Percentiles rank a stretch among this genome's conserved stretches.
Evolutionary conservation across 1,139 yeast species (phyloP).

Genomic region (Yamadazyma friedrichii): DNA sequence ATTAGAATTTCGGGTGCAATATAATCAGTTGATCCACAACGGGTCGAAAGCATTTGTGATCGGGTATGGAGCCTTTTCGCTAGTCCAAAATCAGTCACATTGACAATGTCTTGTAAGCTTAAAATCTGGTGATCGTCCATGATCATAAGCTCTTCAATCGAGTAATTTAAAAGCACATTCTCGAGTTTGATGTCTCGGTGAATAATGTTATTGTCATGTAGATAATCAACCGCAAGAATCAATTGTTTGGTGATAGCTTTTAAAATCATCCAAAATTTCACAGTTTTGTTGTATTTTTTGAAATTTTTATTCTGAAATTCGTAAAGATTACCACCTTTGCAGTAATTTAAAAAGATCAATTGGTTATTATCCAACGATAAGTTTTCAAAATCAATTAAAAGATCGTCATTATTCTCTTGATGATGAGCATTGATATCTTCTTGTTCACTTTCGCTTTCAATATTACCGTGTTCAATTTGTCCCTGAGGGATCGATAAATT

Average conservation of each 20-base stretch:
- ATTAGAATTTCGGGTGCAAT: slow-evolving; percentile 89
- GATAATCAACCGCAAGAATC: slow-evolving; percentile 64
- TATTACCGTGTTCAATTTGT: slow-evolving; percentile 20
- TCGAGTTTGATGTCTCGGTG: slow-evolving; percentile 91
- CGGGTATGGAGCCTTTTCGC: slow-evolving; percentile 63
- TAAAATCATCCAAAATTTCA: slow-evolving; percentile 46
- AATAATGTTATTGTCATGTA: slow-evolving; percentile 66
- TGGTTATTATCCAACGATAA: slow-evolving; percentile 25
- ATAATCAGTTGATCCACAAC: slow-evolving; percentile 96
- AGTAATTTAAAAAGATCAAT: slow-evolving; percentile 69
- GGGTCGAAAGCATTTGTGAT: slow-evolving; percentile 66
- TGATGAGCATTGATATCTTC: slow-evolving; percentile 1
- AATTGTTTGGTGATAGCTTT: slow-evolving; percentile 69
- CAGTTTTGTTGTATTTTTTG: slow-evolving; percentile 16
- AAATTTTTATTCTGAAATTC: slow-evolving; percentile 43
- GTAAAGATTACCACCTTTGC: slow-evolving; percentile 82
- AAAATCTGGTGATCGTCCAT: slow-evolving; percentile 4
- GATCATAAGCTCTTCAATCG: slow-evolving; percentile 16
- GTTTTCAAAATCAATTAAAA: slow-evolving; percentile 21
- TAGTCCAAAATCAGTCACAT: slow-evolving; percentile 85
- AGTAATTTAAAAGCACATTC: slow-evolving; percentile 57
- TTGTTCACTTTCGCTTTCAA: slow-evolving; percentile 19
- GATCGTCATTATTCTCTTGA: background rate
- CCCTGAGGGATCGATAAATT: slow-evolving; percentile 20
- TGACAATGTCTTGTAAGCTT: slow-evolving; percentile 42